Evolutionary conservation across 345 rosid genomes (phyloP), one percentile per base, ranked within the genome.

Genomic region (Nasturtium officinale): DNA sequence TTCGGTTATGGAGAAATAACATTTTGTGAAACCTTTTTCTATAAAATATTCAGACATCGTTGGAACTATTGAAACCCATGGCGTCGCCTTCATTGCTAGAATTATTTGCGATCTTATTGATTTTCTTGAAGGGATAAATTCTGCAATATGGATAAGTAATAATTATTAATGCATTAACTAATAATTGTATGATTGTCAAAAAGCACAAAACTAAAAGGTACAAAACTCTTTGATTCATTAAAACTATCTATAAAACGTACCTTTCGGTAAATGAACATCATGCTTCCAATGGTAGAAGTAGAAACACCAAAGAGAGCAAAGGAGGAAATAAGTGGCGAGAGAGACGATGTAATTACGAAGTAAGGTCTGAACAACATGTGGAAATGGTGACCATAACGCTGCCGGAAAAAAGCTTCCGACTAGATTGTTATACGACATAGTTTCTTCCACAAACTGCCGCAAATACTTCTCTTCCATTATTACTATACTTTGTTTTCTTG

Each of bases 231-330:
- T 15, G 3, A 33, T 32, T 2, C 43, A 32, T 32, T 17, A 2
- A 55, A 53, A 25, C 33, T 29, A 57, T 43, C 5, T n/a, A 12
- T 40, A 43, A 62, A 62, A 30, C 5, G 16, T 46, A 87, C 97
- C 97, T 84, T 87, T 85, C 37, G 91, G 85, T 45, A 89, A 43
- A 80, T 80, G 84, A 62, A 87, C 85, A 57, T 89, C 81, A 78
- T 83, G 85, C 71, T 87, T 87, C 79, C 79, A 74, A 81, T 85
- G 76, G 74, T 91, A 91, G 54, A 91, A 85, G 77, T 85, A 87
- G 77, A 87, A 80, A 77, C 89, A 89, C 97, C 96, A 91, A 28
- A 91, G 82, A 78, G 84, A 51, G 12, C 90, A 90, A 45, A 92
- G 83, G 80, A 84, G n/a, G 52, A 91, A 67, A 84, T 87, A 91